Base-by-base conservation (phyloP, 768 basidiomycete species). In the Collybia sp. region DNA sequence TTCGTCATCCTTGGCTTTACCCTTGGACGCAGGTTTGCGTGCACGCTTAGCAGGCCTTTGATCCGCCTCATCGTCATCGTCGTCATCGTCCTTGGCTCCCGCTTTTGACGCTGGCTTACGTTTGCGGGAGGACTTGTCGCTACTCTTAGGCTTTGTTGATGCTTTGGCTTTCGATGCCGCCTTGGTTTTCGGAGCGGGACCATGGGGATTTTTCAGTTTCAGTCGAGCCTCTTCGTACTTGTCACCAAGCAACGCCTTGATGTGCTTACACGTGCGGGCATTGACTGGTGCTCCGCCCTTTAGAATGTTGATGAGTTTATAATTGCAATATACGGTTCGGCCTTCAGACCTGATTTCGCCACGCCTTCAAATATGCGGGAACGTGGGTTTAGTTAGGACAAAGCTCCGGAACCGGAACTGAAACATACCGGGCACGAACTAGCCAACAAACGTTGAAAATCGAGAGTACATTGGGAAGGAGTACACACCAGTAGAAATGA, bases 221-320 rank as follows among this genome's bases (percentile, higher is more conserved):
- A 75, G 40, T 9, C 76, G 70, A 5, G 73, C 75, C 30, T 57
- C 56, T 51, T 77, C 75, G 54, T 78, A 77, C 25, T 62, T 62
- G 18, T 73, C 71, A 5, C 75, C 75, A 2, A 77, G 60, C 16
- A 76, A 58, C 8, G 64, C 43, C 40, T 66, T 65, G 15, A 77
- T 58, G 51, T 77, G 75, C 46, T 75, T 76, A 62, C 75, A 77
- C 12, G 72, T 67, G 12, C 75, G 69, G 3, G 72, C 73, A 51
- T 75, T 71, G 6, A 71, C 66, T 6, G 73, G 73, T 12, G 54
- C 56, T 2, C 70, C 57, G 4, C 53, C 49, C 68, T 60, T 38
- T 9, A 48, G 13, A 9, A 41, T 5, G 30, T 12, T 25, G 42
- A 46, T 43, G 15, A 33, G 17, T 34, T 37, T 6, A 15, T 33